Conservation (phyloP, 495 filamentous ascomycete species). For the Melanomma pulvis-pyrius region DNA sequence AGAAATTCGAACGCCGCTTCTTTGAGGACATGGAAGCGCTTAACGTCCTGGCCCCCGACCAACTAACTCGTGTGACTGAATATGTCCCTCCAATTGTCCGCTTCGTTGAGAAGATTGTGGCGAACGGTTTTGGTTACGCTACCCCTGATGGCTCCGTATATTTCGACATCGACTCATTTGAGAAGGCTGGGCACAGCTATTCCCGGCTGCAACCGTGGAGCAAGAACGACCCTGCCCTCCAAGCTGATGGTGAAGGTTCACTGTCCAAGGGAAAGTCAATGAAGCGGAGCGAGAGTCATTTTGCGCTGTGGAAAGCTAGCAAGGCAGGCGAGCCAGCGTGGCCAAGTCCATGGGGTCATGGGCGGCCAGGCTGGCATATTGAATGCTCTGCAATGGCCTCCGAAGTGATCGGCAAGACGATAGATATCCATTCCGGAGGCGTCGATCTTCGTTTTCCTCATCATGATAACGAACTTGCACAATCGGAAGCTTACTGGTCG, state of each 20-base stretch:
- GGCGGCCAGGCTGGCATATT: constrained; percentile 97
- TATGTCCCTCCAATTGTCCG: constrained; percentile 81
- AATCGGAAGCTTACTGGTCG: constrained; percentile 85
- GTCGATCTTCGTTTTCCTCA: constrained; percentile 94
- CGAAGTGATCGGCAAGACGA: constrained; percentile 73
- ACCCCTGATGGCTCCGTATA: constrained; percentile 87
- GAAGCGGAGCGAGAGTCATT: constrained; percentile 78
- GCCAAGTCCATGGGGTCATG: constrained; percentile 82
- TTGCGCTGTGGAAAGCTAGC: constrained; percentile 92
- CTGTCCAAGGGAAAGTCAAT: constrained; percentile 65
- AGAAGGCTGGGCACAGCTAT: constrained; percentile 77
- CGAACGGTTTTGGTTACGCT: constrained; percentile 83
- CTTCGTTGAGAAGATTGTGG: constrained; percentile 75
- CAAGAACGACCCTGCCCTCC: constrained; percentile 75
- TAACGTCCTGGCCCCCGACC: constrained; percentile 82
- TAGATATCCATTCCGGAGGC: constrained; percentile 94
- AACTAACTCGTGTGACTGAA: constrained; percentile 84
- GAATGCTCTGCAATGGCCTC: constrained; percentile 98
- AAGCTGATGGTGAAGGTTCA: constrained; percentile 89
- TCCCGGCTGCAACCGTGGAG: constrained; percentile 86
- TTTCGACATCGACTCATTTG: constrained; percentile 89
- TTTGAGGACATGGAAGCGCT: constrained; percentile 79
- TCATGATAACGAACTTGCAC: constrained; percentile 86
- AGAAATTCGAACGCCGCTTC: constrained; percentile 81
- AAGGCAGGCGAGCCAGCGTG: constrained; percentile 92